Percentiles rank a stretch among this genome's conserved stretches.
These are phyloP conservation scores for Polysphondylium violaceum DNA, from an alignment of 78 protist genomes.

Conservation along the genomic window DNA sequence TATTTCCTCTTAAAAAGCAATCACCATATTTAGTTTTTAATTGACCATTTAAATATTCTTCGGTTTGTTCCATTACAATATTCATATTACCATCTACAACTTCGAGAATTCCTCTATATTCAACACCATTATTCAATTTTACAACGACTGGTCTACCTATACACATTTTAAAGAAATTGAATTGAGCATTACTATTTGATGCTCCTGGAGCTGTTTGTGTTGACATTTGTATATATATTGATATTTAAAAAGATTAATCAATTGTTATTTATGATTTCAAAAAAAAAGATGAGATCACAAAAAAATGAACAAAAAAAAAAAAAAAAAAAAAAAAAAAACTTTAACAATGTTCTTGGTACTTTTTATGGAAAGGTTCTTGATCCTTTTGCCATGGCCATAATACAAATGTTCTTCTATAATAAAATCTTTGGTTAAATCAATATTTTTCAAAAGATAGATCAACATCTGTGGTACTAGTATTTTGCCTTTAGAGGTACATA, in stretches of 20 bases:
- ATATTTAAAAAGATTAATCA: background rate
- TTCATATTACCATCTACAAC: conserved; percentile 97
- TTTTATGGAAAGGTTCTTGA: too few relatives aligned
- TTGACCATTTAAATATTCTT: conserved; percentile 94
- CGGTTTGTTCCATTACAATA: conserved; percentile 97
- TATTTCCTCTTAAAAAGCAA: conserved; percentile 96
- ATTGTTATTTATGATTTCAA: background rate
- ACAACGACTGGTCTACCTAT: conserved; percentile 96
- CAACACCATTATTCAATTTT: conserved; percentile 96
- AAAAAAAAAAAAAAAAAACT: too few relatives aligned
- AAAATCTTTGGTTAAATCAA: too few relatives aligned
- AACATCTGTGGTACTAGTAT: too few relatives aligned
- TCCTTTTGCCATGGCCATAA: too few relatives aligned
- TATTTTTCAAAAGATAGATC: too few relatives aligned
- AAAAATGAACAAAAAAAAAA: too few relatives aligned
- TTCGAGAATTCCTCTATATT: conserved; percentile 95
- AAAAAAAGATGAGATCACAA: too few relatives aligned
- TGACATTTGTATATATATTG: conserved; percentile 15
- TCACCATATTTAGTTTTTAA: conserved; percentile 93
- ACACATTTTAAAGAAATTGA: conserved; percentile 91
- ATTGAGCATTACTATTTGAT: conserved; percentile 56
- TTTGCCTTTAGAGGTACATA: too few relatives aligned
- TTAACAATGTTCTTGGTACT: too few relatives aligned
- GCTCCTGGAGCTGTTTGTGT: conserved; percentile 13
- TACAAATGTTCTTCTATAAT: too few relatives aligned